Conservation (phyloP, 306 rosid genomes). For the Cucurbita moschata region DNA sequence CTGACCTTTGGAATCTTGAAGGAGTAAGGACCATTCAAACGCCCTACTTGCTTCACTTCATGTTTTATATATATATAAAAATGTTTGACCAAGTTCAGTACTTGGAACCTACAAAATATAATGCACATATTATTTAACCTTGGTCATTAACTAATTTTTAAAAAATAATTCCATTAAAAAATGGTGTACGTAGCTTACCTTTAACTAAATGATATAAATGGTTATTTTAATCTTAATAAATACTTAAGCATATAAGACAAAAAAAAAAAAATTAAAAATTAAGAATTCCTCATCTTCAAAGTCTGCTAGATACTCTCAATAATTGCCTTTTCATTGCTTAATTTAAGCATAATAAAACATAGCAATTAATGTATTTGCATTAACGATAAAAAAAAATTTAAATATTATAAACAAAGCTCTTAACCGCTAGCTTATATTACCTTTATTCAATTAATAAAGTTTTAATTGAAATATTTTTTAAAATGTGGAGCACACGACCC, state of each 20-base stretch:
- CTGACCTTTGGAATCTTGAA: constrained; percentile 20
- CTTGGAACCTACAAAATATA: background rate
- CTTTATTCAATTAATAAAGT: background rate
- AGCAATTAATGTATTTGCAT: background rate
- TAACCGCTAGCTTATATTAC: background rate
- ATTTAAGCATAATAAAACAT: no score
- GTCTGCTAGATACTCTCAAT: no score
- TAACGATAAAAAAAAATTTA: background rate
- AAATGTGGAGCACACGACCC: background rate
- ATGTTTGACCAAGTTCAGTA: background rate
- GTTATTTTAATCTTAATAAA: background rate
- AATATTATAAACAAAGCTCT: background rate
- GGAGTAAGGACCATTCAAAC: constrained; percentile 10
- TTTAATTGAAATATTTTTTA: background rate
- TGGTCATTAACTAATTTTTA: no score
- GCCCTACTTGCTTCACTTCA: constrained; percentile 4
- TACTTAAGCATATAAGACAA: no score
- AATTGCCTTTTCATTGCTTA: no score
- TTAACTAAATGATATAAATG: no score
- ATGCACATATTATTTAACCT: background rate
- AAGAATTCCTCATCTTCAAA: no score
- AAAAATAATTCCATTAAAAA: no score
- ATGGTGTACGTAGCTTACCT: no score
- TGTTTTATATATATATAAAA: background rate
- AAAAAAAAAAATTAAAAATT: no score